A percentile compares a stretch with the other conserved stretches of the same genome.
These are phyloP conservation scores for Bombardia bombarda DNA, from an alignment of 495 filamentous ascomycete genomes.

Conservation along the genomic window DNA sequence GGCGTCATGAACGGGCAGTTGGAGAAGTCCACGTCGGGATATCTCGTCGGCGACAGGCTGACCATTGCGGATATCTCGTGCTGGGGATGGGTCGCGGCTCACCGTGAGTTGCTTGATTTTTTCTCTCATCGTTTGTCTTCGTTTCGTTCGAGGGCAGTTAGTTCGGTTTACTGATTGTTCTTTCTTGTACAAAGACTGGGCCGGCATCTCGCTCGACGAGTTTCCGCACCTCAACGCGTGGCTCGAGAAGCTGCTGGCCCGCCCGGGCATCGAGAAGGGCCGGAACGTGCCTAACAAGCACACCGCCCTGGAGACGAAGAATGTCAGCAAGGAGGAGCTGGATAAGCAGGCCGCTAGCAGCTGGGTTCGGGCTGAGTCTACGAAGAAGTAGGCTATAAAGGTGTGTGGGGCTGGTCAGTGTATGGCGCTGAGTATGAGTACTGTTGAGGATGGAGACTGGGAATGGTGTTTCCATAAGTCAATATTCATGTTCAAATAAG, in stretches of 20 bases:
- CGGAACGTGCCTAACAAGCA: constrained; percentile 65
- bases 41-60: constrained; percentile 68
- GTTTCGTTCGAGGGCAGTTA: too few species aligned
- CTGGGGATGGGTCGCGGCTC: constrained; percentile 63
- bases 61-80: constrained; percentile 81
- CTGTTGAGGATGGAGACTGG: too few species aligned
- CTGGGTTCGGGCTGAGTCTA: constrained; percentile 50
- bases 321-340: constrained; percentile 33
- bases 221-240: constrained; percentile 67
- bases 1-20: constrained; percentile 70
- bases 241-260: constrained; percentile 51
- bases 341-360: constrained; percentile 44
- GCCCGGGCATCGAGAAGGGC: constrained; percentile 69
- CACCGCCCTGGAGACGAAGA: constrained; percentile 45
- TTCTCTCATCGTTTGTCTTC: too few species aligned
- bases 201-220: constrained; percentile 66
- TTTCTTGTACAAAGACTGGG: too few species aligned
- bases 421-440: too few species aligned
- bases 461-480: too few species aligned
- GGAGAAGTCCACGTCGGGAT: constrained; percentile 51
- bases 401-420: too few species aligned
- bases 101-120: constrained; percentile 20
- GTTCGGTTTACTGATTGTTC: too few species aligned
- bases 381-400: too few species aligned
- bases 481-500: too few species aligned